Evolutionary conservation across 1,284 basidiomycete genomes (phyloP).

Genomic region (Microbotryum intermedium): DNA sequence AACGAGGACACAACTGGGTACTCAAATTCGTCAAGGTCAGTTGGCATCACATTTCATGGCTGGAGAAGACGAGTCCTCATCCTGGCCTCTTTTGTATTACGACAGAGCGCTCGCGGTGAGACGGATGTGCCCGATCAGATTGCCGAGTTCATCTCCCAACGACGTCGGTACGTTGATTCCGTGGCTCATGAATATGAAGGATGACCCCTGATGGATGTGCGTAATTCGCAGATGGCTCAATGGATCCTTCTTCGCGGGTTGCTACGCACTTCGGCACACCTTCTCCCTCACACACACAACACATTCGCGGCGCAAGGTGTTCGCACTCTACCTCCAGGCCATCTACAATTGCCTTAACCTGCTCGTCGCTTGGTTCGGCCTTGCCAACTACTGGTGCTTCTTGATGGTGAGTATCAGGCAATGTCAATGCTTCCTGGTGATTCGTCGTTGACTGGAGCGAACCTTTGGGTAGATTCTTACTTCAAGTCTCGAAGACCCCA

Average conservation of each 20-base stretch:
- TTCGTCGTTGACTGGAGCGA: neutral
- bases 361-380: slow-evolving; percentile 82
- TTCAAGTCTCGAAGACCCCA: slow-evolving; percentile 68
- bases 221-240: slow-evolving; percentile 40
- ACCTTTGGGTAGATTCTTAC: slow-evolving; percentile 54
- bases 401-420: slow-evolving; percentile 55
- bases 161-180: slow-evolving; percentile 64
- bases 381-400: slow-evolving; percentile 93
- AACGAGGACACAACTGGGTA: slow-evolving; percentile 80
- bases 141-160: slow-evolving; percentile 90
- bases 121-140: slow-evolving; percentile 93
- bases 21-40: slow-evolving; percentile 78
- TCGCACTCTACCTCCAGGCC: slow-evolving; percentile 65
- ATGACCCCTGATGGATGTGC: neutral
- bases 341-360: slow-evolving; percentile 83
- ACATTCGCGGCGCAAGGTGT: slow-evolving; percentile 70
- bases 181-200: neutral
- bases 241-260: slow-evolving; percentile 88
- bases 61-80: neutral
- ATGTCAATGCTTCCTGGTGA: no score
- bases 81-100: neutral
- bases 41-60: neutral
- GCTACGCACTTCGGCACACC: slow-evolving; percentile 52
- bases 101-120: slow-evolving; percentile 70
- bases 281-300: slow-evolving; percentile 76